Base-by-base conservation (phyloP, 129 eudicot species). In the Centella asiatica region DNA sequence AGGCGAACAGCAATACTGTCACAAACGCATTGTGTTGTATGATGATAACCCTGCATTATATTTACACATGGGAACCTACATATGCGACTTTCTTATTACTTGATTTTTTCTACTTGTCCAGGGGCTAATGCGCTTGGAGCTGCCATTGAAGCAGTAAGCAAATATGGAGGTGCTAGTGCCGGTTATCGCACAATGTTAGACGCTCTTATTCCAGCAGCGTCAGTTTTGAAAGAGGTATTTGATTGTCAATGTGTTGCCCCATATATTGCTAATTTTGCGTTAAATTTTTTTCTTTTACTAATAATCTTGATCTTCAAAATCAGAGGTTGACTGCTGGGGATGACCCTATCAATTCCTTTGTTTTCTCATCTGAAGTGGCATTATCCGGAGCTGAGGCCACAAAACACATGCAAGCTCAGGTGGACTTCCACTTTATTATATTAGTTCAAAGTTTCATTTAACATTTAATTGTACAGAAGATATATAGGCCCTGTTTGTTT, bases 71-170 rank as follows among this genome's bases (percentile, higher is more conserved):
- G 27, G 26, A 36, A 48, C 47, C 49, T 53, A 53, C 10, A 65
- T 31, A 23, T 46, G 25, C 44, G 55, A 10, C 14, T 45, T n/a
- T 17, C 19, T 72, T 27, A 55, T 72, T 63, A 72, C 68, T 49
- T 57, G n/a, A 26, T 39, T 64, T 52, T 40, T 32, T 40, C n/a
- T 24, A 44, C 53, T 59, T 49, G 44, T 71, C 31, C 73, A 90
- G 98, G 98, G 98, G 85, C 88, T 76, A 81, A 74, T 77, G 88
- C 99, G 36, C 84, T 92, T 78, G 95, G 84, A 70, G 88, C 94
- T 74, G 95, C 95, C 18, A 77, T 92, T 51, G 77, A 70, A 80
- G 96, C 99, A 32, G 85, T 90, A 48, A 87, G 90, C 73, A 77
- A 79, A 48, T 90, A 90, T 72, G 98, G 98, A 34, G 98, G 98